A percentile compares a stretch with the other conserved stretches of the same genome.
phyloP scores from a whole-genome alignment of 2,329 filamentous ascomycete species.

The Microdochium paspali region DNA sequence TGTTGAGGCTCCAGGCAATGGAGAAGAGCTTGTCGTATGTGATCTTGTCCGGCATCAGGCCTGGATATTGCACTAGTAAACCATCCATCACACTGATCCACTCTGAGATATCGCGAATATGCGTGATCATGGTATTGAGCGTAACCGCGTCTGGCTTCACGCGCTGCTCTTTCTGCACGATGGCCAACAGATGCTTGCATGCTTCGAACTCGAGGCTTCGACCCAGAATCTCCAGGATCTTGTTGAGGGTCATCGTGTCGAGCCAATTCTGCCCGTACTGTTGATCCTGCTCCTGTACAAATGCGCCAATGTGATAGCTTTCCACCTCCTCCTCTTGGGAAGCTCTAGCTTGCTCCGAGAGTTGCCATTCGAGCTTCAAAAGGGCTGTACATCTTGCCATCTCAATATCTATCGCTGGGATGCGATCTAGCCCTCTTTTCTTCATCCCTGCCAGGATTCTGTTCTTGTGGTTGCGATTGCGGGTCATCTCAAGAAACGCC shows the following conservation, averaged over 20 bases:
- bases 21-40: slow-evolving; percentile 16
- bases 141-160: slow-evolving; percentile 10
- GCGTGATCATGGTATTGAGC: slow-evolving; percentile 18
- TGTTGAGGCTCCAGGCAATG: slow-evolving; percentile 12
- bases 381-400: slow-evolving; percentile 13
- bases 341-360: background rate
- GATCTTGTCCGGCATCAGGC: slow-evolving; percentile 7
- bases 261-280: slow-evolving; percentile 15
- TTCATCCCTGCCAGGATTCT: slow-evolving; percentile 33
- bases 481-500: slow-evolving; percentile 26
- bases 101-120: slow-evolving; percentile 6
- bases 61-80: slow-evolving; percentile 9
- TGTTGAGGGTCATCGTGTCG: slow-evolving; percentile 14
- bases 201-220: slow-evolving; percentile 3
- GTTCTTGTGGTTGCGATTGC: slow-evolving; percentile 25
- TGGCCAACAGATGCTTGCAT: slow-evolving; percentile 11
- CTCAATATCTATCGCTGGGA: slow-evolving; percentile 9
- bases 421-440: slow-evolving; percentile 9
- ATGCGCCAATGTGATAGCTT: slow-evolving; percentile 4
- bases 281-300: slow-evolving; percentile 10
- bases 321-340: background rate
- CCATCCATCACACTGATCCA: slow-evolving; percentile 5
- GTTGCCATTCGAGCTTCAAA: slow-evolving; percentile 8
- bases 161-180: slow-evolving; percentile 2
- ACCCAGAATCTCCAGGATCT: slow-evolving; percentile 16